Evolutionary conservation across 73 alveolate species (phyloP), one percentile per base, ranked within the genome.

Genomic region (Tetrahymena thermophila): DNA sequence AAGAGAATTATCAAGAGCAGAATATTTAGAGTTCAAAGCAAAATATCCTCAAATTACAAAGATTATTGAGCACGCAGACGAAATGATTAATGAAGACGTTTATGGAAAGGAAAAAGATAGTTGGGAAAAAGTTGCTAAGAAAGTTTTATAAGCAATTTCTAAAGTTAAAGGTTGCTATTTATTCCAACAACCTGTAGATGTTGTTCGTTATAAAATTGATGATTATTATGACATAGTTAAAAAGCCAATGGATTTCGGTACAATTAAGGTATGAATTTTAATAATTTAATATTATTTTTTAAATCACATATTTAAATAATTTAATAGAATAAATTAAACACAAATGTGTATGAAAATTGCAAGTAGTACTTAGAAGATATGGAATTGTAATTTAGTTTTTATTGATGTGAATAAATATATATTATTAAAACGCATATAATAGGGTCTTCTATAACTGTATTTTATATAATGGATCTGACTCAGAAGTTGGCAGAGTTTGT

Each of bases 181-280:
- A 55, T 99, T 99, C 96, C 98, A 98, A 96, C 97, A 97, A 93
- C 99, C 99, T 0, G 99, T 99, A 17, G 99, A 99, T 95, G 98
- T 97, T 10, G 96, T 94, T 71, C 97, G 97, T 96, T 96, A 97
- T 85, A 97, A 97, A 85, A 98, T 99, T 43, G 98, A 97, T 38
- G 99, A 98, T 97, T 99, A 99, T 96, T 98, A 38, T 94, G 99
- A 96, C 37, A 97, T 99, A 35, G 98, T 99, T 16, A 98, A 97
- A 89, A 96, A 97, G 83, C 99, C 99, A 13, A 99, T 99, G 99
- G 99, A 99, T 95, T 96, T 99, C 85, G 99, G 99, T 35, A 97
- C 99, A 19, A 97, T 99, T 85, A 99, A 98, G 97, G 96, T 94
- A 71, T 19, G 5, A 23, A 19, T 4, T 3, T 71, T 4, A 28